Evolutionary conservation across 1,284 basidiomycete genomes (phyloP).

Genomic region (Trichosporon sp.): DNA sequence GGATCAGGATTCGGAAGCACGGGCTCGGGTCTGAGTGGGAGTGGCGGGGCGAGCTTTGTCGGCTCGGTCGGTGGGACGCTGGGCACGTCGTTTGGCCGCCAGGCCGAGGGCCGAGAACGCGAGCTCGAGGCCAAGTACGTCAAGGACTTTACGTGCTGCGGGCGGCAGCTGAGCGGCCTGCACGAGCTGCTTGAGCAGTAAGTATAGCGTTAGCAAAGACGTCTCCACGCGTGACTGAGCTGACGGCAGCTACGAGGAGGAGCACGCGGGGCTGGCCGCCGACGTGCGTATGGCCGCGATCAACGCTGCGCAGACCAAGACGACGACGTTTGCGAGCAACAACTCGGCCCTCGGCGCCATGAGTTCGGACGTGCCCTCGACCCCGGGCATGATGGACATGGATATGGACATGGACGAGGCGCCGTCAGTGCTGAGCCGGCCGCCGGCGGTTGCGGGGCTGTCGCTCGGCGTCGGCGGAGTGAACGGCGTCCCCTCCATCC

Average conservation of each 20-base stretch:
- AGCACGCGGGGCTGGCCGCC: conserved; percentile 46
- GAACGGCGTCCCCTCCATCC: neutral
- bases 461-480: neutral
- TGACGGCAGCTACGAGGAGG: conserved; percentile 47
- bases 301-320: conserved; percentile 31
- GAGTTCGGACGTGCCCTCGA: conserved; percentile 41
- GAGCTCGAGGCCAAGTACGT: conserved; percentile 50
- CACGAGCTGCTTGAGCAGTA: conserved; percentile 51
- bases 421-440: conserved; percentile 20
- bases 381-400: conserved; percentile 52
- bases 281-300: conserved; percentile 46
- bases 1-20: conserved; percentile 1
- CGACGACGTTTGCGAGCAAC: conserved; percentile 9
- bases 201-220: conserved; percentile 23
- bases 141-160: conserved; percentile 49
- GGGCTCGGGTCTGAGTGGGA: neutral
- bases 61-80: conserved; percentile 37
- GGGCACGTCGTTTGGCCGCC: conserved; percentile 40
- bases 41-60: conserved; percentile 30
- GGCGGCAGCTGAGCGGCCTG: conserved; percentile 45
- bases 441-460: conserved; percentile 13
- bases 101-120: conserved; percentile 39
- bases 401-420: conserved; percentile 49
- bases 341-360: conserved; percentile 13
- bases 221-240: neutral